Evolutionary conservation across 164 flowering plant genomes (phyloP).

Genomic region (Sextonia rubra): DNA sequence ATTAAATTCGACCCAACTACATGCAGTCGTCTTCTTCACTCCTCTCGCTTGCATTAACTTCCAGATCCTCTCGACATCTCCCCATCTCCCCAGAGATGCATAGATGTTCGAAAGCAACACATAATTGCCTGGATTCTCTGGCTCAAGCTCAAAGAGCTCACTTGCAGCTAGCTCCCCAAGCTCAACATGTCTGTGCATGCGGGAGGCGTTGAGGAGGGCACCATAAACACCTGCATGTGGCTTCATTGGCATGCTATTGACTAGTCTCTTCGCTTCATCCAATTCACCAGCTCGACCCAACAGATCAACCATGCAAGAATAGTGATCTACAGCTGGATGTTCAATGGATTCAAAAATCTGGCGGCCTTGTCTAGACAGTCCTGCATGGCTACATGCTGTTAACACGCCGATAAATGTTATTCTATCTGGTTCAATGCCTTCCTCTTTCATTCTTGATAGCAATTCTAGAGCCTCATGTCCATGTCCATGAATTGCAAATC

Average conservation of each 20-base stretch:
- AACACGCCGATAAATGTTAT: slow-evolving; percentile 56
- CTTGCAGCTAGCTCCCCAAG: slow-evolving; percentile 58
- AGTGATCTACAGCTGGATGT: slow-evolving; percentile 59
- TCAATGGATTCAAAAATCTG: slow-evolving; percentile 44
- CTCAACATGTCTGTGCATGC: slow-evolving; percentile 43
- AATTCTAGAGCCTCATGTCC: slow-evolving; percentile 41
- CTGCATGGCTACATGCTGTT: slow-evolving; percentile 82
- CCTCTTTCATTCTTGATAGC: slow-evolving; percentile 40
- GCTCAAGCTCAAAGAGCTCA: slow-evolving; percentile 60
- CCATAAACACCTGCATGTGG: slow-evolving; percentile 70
- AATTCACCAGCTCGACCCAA: slow-evolving; percentile 59
- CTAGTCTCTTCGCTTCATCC: slow-evolving; percentile 48
- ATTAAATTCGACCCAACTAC: slow-evolving; percentile 61
- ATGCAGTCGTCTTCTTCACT: slow-evolving; percentile 47
- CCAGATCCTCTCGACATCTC: slow-evolving; percentile 44
- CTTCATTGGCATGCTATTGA: slow-evolving; percentile 49
- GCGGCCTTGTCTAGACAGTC: slow-evolving; percentile 54
- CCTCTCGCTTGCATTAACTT: slow-evolving; percentile 36
- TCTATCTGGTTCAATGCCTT: slow-evolving; percentile 52
- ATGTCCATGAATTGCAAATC: slow-evolving; percentile 64
- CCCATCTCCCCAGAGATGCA: slow-evolving; percentile 56
- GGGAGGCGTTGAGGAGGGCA: slow-evolving; percentile 57
- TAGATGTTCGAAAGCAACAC: slow-evolving; percentile 68
- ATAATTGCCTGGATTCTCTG: slow-evolving; percentile 61
- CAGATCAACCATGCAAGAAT: slow-evolving; percentile 73